Base-by-base conservation (phyloP, 257 asterid genomes). In the Eucommia ulmoides region DNA sequence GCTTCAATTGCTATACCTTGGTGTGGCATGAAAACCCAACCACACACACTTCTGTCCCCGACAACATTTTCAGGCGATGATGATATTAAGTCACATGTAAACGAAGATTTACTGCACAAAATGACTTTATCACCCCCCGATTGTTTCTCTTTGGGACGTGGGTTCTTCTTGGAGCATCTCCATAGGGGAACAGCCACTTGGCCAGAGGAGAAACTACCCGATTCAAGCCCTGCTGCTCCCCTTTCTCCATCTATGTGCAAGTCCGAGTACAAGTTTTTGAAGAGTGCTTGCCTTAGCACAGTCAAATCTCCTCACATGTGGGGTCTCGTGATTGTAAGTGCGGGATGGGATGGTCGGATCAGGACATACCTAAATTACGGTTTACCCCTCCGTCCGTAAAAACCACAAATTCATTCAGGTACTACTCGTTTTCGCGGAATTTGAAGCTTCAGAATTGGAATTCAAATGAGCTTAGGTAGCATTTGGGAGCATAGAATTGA, bases 301-400 rank as follows among this genome's bases (percentile, higher is more conserved):
- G 53, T 79, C 53, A 66, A 58, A 56, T 70, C 82, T 14, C 88
- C 93, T 24, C 73, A 86, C 60, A 60, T 69, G 59, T 86, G 96
- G 96, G 94, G 96, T 11, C 80, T 75, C 22, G 96, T 86, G 55
- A 60, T 82, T 14, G 96, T 86, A 2, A 86, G 94, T 18, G 96
- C 89, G n/a, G 94, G 96, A 15, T 80, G 75, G 94, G 96, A 86
- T 51, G 96, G 96, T 14, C 74, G 93, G 62, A 86, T 86, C 48
- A 72, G 86, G 56, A 82, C 96, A 22, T 86, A 82, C 73, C 93
- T 86, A 49, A 86, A 86, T 22, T 73, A 86, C 41, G 94, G 94
- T 38, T 60, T 86, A 65, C 96, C 94, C 9, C 62, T 82, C 7
- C 74, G 81, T 26, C 74, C 83, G 49, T 82, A 81, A 85, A 51